Evolutionary conservation across 441 rosid genomes (phyloP), one percentile per base, ranked within the genome.

Genomic region (Hypseocharis bilobata): DNA sequence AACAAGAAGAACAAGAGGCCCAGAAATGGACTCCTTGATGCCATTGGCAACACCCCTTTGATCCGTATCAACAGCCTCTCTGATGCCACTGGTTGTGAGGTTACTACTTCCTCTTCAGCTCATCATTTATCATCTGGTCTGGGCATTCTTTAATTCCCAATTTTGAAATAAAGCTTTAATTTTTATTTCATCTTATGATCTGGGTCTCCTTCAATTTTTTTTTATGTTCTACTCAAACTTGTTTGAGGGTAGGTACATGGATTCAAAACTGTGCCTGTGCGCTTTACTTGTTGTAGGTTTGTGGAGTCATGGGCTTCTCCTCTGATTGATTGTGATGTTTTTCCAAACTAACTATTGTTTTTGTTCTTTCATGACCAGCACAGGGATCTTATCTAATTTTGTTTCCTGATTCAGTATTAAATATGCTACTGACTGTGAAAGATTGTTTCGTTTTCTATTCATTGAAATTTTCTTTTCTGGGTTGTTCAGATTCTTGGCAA

Each of bases 71-170:
- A 84, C 70, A 86, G 97, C 78, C 91, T 93, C 74, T 88, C 96
- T 6, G 84, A 88, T 8, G 96, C 91, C 70, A 90, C 95, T 3
- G 96, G 97, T 25, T 90, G 96, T 70, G 95, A 93, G 78, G 97
- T 92, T 47, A 57, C 36, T 36, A 29, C 69, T 61, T 28, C 3
- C 26, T 36, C 54, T 14, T 19, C 23, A 1, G 22, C 30, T 8
- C 0, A 40, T 30, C 20, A 3, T 17, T 34, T 34, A 5, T 25
- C 7, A 6, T 45, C 11, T 23, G 32, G 11, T 28, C 7, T 42
- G 49, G n/a, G 63, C 19, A 6, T 16, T 52, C 29, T 34, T 28
- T 28, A 3, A 36, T 5, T 51, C 38, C 34, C 13, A 1, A 16
- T 26, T 66, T 26, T 2, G n/a, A n/a, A n/a, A n/a, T n/a, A n/a